Conservation (phyloP, 805 yeast genomes). For the Candida gorgasii region DNA sequence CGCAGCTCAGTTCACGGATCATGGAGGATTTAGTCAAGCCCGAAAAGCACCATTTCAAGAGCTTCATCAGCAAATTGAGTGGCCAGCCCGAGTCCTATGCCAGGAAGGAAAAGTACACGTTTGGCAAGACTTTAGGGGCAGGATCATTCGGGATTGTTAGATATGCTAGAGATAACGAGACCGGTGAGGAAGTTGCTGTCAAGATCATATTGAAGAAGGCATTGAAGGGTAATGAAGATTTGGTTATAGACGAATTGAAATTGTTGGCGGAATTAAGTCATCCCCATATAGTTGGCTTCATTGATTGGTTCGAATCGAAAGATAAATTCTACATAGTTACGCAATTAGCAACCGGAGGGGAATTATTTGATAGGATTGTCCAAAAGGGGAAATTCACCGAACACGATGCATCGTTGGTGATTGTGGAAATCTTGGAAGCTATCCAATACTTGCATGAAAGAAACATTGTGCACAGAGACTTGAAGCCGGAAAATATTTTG, state of each 20-base stretch:
- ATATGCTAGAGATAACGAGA: conserved; percentile 55
- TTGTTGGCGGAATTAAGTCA: conserved; percentile 69
- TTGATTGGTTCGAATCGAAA: conserved; percentile 91
- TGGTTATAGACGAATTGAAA: conserved; percentile 76
- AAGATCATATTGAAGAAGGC: conserved; percentile 87
- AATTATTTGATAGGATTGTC: conserved; percentile 84
- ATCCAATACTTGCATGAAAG: conserved; percentile 71
- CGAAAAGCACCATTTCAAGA: conserved; percentile 28
- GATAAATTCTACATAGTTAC: conserved; percentile 94
- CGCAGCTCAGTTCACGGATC: background rate
- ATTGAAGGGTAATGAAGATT: conserved; percentile 72
- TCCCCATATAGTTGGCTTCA: conserved; percentile 84
- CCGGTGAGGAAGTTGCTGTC: conserved; percentile 77
- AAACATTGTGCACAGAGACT: conserved; percentile 89
- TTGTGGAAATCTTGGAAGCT: conserved; percentile 76
- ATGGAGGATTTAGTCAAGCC: conserved; percentile 9
- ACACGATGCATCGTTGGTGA: conserved; percentile 75
- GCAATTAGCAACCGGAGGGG: conserved; percentile 95
- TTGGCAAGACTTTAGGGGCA: conserved; percentile 87
- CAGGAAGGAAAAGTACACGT: conserved; percentile 68
- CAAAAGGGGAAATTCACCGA: conserved; percentile 84
- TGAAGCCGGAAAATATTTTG: conserved; percentile 90
- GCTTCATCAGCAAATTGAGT: conserved; percentile 52
- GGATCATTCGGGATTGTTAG: conserved; percentile 95
- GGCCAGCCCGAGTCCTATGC: conserved; percentile 74